These are phyloP conservation scores for Kluyveromyces siamensis DNA, from an alignment of 805 yeast species.

Conservation along the genomic window DNA sequence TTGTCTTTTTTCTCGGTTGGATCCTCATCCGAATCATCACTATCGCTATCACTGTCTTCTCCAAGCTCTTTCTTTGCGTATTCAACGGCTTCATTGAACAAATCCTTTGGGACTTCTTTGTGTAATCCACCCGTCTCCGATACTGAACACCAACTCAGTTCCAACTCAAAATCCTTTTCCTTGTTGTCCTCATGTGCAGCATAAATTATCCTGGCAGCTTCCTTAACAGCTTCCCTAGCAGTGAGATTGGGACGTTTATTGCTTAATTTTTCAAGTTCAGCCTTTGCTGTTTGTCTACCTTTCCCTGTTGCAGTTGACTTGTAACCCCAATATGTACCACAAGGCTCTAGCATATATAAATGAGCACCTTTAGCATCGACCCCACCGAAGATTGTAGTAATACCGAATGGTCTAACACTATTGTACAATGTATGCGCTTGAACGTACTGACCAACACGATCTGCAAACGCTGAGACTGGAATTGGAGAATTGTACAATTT, in stretches of 20 bases:
- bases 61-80: slow-evolving; percentile 73
- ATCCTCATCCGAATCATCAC: slow-evolving; percentile 12
- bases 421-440: slow-evolving; percentile 94
- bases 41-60: slow-evolving; percentile 19
- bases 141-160: slow-evolving; percentile 77
- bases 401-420: slow-evolving; percentile 97
- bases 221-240: slow-evolving; percentile 77
- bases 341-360: slow-evolving; percentile 93
- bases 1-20: slow-evolving; percentile 13
- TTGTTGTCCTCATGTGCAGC: slow-evolving; percentile 96
- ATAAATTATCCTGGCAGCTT: slow-evolving; percentile 89
- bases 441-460: slow-evolving; percentile 80
- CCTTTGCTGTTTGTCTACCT: slow-evolving; percentile 96
- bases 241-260: slow-evolving; percentile 35
- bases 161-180: slow-evolving; percentile 94
- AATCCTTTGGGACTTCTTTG: slow-evolving; percentile 66
- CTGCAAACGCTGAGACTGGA: slow-evolving; percentile 73
- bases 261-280: slow-evolving; percentile 81
- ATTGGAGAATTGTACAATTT: slow-evolving; percentile 67
- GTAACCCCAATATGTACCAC: slow-evolving; percentile 97
- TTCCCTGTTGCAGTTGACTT: slow-evolving; percentile 96
- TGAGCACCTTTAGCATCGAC: slow-evolving; percentile 86
- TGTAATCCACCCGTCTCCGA: slow-evolving; percentile 76
- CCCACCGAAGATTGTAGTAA: slow-evolving; percentile 89
- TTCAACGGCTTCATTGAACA: slow-evolving; percentile 74